Base-by-base conservation (phyloP, 805 yeast species). In the Schwanniomyces occidentalis region DNA sequence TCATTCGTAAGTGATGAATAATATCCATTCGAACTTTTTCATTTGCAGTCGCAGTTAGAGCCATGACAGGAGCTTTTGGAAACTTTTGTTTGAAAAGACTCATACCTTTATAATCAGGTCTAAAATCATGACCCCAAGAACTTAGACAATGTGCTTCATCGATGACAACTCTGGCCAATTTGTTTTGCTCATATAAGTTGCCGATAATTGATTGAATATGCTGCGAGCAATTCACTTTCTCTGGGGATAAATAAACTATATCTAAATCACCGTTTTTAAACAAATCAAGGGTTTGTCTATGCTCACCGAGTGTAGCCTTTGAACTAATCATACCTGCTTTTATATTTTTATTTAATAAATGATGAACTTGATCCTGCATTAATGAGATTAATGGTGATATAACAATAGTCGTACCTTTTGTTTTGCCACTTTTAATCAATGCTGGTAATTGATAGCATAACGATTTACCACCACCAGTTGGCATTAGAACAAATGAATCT, bases 111-210 rank as follows among this genome's bases (percentile, higher is more conserved):
- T 93, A 93, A 58, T 93, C 98, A 0, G 98, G 97, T 34, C 99
- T 72, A 58, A 93, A 93, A 60, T 93, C 99, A 61, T 93, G 99
- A 14, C 99, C 99, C 99, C 99, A 93, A 8, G 95, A 84, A 34
- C 96, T 87, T 28, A 93, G 95, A 72, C 99, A 93, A 63, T 93
- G 99, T 0, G 99, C 99, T 55, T 88, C 99, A 63, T 93, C 99
- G 28, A 93, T 88, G 8, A 93, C 96, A 24, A 93, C 73, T 35
- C 98, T 69, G 0, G 97, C 95, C 23, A 93, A 64, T 47, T 67
- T 64, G 9, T 73, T 65, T 18, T 70, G 71, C 12, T 69, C 63
- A 54, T 84, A 69, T 6, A 93, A 63, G 32, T 61, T 68, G 8
- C 69, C 59, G 35, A 93, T 78, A 0, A 82, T 81, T 35, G 66